A percentile compares a stretch with the other conserved stretches of the same genome.
Evolutionary conservation across 495 filamentous ascomycete genomes (phyloP).

Genomic region (Usnea hakonensis): DNA sequence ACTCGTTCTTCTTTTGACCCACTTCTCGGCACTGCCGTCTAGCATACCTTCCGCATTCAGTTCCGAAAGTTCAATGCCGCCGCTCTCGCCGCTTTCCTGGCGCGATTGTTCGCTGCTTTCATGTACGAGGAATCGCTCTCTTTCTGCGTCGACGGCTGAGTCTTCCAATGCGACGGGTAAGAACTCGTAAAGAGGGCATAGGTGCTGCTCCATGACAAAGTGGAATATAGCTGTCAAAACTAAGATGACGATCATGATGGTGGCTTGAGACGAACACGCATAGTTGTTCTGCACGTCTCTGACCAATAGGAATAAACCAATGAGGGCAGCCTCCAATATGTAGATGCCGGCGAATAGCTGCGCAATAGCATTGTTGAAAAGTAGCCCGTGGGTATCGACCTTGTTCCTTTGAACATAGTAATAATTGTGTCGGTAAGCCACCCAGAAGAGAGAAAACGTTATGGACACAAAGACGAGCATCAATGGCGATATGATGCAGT

Average conservation of each 20-base stretch:
- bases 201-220: conserved; percentile 68
- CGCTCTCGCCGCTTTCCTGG: conserved; percentile 44
- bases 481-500: conserved; percentile 79
- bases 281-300: conserved; percentile 50
- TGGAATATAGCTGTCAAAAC: conserved; percentile 74
- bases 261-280: conserved; percentile 70
- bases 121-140: conserved; percentile 72
- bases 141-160: conserved; percentile 77
- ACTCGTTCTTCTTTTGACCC: conserved; percentile 15
- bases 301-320: conserved; percentile 89
- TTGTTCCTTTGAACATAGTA: conserved; percentile 88
- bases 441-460: conserved; percentile 90
- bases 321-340: conserved; percentile 83
- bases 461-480: conserved; percentile 90
- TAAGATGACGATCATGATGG: conserved; percentile 78
- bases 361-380: conserved; percentile 90
- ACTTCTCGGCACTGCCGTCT: conserved; percentile 34
- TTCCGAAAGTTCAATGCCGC: conserved; percentile 30
- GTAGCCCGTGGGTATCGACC: conserved; percentile 83
- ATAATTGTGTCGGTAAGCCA: conserved; percentile 91
- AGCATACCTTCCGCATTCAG: conserved; percentile 2
- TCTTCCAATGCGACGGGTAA: conserved; percentile 93
- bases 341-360: conserved; percentile 93
- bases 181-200: conserved; percentile 79
- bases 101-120: conserved; percentile 43